Evolutionary conservation across 2,329 filamentous ascomycete species (phyloP), one percentile per base, ranked within the genome.

Genomic region (Penicillium sp.): DNA sequence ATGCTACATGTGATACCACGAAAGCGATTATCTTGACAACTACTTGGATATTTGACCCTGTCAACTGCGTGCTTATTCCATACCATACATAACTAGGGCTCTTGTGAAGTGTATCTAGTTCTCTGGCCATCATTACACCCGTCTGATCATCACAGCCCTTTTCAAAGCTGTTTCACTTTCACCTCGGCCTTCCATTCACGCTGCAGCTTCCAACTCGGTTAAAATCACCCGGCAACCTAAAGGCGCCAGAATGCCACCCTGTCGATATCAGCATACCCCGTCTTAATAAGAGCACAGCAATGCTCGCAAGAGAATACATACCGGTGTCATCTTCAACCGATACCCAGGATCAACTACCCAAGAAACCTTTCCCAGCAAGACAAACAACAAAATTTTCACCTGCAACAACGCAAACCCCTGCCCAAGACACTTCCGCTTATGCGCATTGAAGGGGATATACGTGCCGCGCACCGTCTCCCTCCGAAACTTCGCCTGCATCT

Each of bases 361-460:
- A 5, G 46, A 46, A 1, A 61, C 41, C 35, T 53, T 45, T 22
- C 58, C 46, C 31, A 60, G 12, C 41, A 63, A 50, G 43, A 61
- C 62, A 54, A 59, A 60, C 30, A 64, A 19, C 12, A 56, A 19
- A 22, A 64, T 49, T 49, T 60, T 61, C 49, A 64, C 53, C 49
- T 64, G 62, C 30, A 63, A 31, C 36, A 67, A 37, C n/a, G 59
- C 64, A 50, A 67, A 66, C 3, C 56, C 59, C 37, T 62, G 58
- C 2, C 64, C 64, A 5, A 66, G 46, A 42, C 64, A 67, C 42
- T 57, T 62, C n/a, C 64, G 29, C 25, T 56, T 56, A 41, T 64
- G 57, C 16, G 61, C 62, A 54, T 65, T 62, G 36, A 67, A 67
- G 11, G 64, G 57, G 35, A 67, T 66, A 47, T 62, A 66, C 19